A percentile compares a stretch with the other conserved stretches of the same genome.
These are phyloP conservation scores for Ogataea glucozyma DNA, from an alignment of 805 yeast species.

Conservation along the genomic window DNA sequence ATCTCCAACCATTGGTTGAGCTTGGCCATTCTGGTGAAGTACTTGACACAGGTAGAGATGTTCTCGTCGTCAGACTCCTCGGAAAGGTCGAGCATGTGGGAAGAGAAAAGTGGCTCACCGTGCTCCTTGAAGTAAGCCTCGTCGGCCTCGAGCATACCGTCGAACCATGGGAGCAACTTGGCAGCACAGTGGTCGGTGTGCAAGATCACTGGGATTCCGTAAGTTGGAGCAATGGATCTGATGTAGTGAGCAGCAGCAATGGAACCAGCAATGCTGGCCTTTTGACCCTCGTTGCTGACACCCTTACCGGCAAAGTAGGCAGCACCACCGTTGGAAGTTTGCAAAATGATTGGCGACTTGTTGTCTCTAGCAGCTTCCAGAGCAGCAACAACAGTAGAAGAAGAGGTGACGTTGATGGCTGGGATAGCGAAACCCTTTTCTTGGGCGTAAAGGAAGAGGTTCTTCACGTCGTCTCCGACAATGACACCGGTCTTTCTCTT, in stretches of 20 bases:
- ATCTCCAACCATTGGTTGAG: constrained; percentile 98
- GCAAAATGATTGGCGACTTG: constrained; percentile 93
- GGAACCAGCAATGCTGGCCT: constrained; percentile 92
- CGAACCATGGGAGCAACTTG: constrained; percentile 97
- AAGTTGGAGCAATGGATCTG: constrained; percentile 93
- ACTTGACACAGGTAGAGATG: constrained; percentile 90
- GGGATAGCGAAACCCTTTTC: constrained; percentile 94
- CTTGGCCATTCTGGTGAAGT: constrained; percentile 91
- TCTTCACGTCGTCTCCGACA: constrained; percentile 94
- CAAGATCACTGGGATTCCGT: constrained; percentile 94
- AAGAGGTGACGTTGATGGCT: constrained; percentile 96
- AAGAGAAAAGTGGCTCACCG: constrained; percentile 97
- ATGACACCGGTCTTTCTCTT: constrained; percentile 95
- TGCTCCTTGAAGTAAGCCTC: constrained; percentile 83
- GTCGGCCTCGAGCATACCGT: constrained; percentile 96
- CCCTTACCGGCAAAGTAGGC: constrained; percentile 99
- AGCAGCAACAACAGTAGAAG: constrained; percentile 96
- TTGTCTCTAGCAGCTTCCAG: constrained; percentile 96
- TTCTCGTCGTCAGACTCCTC: constrained; percentile 97
- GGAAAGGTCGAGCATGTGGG: constrained; percentile 97
- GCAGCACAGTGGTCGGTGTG: constrained; percentile 99
- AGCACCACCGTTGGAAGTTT: constrained; percentile 99
- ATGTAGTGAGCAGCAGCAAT: constrained; percentile 97
- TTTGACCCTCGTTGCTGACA: constrained; percentile 88
- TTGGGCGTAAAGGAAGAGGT: constrained; percentile 89